Percentiles rank a stretch among this genome's conserved stretches.
Conservation (phyloP, 1,284 basidiomycete species). For the Crucibulum cyathiforme region DNA sequence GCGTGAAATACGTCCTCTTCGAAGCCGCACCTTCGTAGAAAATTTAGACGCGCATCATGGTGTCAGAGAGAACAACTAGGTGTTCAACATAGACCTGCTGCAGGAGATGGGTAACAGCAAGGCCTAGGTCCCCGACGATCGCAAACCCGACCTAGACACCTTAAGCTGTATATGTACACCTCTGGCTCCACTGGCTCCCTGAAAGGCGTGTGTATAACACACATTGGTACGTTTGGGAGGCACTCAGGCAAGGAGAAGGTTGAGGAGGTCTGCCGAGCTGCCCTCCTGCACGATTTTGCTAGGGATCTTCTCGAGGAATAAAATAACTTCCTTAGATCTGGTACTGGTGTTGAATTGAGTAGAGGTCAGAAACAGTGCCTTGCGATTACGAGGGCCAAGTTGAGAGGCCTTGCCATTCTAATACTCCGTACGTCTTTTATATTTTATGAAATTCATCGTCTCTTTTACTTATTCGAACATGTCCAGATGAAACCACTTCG, state of each 20-base stretch:
- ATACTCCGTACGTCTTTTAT: slow-evolving; percentile 76
- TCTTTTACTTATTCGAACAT: slow-evolving; percentile 2
- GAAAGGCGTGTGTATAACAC: no score
- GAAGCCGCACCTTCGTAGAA: no score
- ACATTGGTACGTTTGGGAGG: slow-evolving; percentile 56
- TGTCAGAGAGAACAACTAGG: no score
- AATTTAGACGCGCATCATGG: no score
- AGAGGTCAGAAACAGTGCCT: slow-evolving; percentile 81
- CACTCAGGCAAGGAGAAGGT: slow-evolving; percentile 75
- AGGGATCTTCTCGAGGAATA: slow-evolving; percentile 77
- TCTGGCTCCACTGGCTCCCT: no score
- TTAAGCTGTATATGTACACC: slow-evolving; percentile 33
- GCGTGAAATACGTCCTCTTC: no score
- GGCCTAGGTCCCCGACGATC: no score
- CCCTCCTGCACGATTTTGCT: slow-evolving; percentile 90
- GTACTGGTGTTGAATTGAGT: no score
- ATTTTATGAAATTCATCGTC: neutral
- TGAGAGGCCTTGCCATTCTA: slow-evolving; percentile 88
- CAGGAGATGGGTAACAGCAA: no score
- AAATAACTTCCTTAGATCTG: no score
- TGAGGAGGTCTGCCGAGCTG: slow-evolving; percentile 81
- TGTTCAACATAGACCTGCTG: no score
- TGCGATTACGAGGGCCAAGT: slow-evolving; percentile 86
- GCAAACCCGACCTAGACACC: no score
- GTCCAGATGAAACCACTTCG: slow-evolving; percentile 92